Percentiles rank a stretch among this genome's conserved stretches.
phyloP scores from a whole-genome alignment of 768 basidiomycete species.

The Russula dissimulans region DNA sequence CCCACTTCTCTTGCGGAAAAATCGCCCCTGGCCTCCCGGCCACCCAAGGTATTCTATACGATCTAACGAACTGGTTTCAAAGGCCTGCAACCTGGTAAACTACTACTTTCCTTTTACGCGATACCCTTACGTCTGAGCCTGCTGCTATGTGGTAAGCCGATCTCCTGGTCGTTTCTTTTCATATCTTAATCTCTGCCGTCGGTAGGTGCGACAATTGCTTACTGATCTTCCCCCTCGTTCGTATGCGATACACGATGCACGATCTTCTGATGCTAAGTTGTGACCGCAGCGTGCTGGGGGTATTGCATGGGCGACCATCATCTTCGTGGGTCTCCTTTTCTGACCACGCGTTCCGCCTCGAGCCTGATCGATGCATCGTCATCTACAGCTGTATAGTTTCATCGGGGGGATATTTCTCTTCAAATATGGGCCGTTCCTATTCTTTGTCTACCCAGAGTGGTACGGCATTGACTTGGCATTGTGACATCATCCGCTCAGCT shows the following conservation, averaged over 20 bases:
- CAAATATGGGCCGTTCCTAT: constrained; percentile 50
- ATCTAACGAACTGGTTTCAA: constrained; percentile 1
- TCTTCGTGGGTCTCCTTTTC: constrained; percentile 38
- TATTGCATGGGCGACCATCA: constrained; percentile 57
- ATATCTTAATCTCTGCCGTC: background rate
- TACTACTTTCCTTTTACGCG: constrained; percentile 2
- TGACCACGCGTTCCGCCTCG: background rate
- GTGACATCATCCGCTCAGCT: constrained; percentile 1
- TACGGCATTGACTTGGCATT: constrained; percentile 22
- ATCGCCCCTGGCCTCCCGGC: background rate
- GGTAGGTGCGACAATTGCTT: constrained; percentile 74
- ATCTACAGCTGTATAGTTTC: constrained; percentile 49
- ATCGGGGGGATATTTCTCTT: constrained; percentile 58
- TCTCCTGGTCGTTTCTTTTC: background rate
- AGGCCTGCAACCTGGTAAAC: background rate
- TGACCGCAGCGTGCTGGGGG: constrained; percentile 52
- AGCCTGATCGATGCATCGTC: constrained; percentile 6
- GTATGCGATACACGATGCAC: constrained; percentile 21
- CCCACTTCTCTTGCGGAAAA: background rate
- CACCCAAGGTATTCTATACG: constrained; percentile 1
- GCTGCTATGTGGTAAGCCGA: constrained; percentile 14
- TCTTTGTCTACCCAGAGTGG: constrained; percentile 62
- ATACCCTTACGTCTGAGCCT: constrained; percentile 6
- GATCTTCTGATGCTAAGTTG: constrained; percentile 11
- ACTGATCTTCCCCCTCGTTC: constrained; percentile 61